Percentiles rank a stretch among this genome's conserved stretches.
Conservation (phyloP, 140 eudicot genomes). For the Cichorium intybus region DNA sequence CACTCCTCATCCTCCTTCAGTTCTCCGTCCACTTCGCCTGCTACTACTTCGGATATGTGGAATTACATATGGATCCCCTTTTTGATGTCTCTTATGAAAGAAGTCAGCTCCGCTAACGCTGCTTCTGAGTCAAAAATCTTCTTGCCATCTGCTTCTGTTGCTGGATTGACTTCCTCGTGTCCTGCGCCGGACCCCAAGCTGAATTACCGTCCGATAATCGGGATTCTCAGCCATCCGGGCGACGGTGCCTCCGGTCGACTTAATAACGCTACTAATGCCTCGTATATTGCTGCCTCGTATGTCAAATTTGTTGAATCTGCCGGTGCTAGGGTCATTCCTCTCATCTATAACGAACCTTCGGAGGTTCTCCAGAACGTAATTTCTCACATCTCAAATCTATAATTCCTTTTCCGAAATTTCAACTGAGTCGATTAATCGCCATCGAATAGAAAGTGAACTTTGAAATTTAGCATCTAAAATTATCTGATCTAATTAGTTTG, state of each 20-base stretch:
- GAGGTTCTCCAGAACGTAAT: slow-evolving; percentile 43
- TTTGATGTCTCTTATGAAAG: slow-evolving; percentile 31
- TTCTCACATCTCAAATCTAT: neutral
- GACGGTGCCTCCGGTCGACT: slow-evolving; percentile 95
- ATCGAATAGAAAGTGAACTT: neutral
- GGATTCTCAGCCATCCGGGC: slow-evolving; percentile 85
- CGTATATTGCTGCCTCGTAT: slow-evolving; percentile 91
- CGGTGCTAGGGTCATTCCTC: slow-evolving; percentile 97
- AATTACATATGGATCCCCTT: slow-evolving; percentile 42
- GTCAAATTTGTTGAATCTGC: slow-evolving; percentile 92
- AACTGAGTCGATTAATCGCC: neutral
- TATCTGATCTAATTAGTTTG: neutral
- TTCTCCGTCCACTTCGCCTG: slow-evolving; percentile 20
- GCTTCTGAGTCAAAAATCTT: slow-evolving; percentile 26
- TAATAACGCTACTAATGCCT: slow-evolving; percentile 59
- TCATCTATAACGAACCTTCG: slow-evolving; percentile 66
- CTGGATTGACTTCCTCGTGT: slow-evolving; percentile 38
- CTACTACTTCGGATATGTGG: slow-evolving; percentile 31
- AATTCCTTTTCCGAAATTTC: neutral
- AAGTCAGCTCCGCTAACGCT: slow-evolving; percentile 28
- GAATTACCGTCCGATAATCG: slow-evolving; percentile 83
- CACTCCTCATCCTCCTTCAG: neutral
- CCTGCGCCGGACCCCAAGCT: slow-evolving; percentile 62
- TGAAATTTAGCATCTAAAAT: neutral
- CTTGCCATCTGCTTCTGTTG: slow-evolving; percentile 31